These are phyloP conservation scores for Suhomyces anneliseae DNA, from an alignment of 1,139 yeast species.

Conservation along the genomic window DNA sequence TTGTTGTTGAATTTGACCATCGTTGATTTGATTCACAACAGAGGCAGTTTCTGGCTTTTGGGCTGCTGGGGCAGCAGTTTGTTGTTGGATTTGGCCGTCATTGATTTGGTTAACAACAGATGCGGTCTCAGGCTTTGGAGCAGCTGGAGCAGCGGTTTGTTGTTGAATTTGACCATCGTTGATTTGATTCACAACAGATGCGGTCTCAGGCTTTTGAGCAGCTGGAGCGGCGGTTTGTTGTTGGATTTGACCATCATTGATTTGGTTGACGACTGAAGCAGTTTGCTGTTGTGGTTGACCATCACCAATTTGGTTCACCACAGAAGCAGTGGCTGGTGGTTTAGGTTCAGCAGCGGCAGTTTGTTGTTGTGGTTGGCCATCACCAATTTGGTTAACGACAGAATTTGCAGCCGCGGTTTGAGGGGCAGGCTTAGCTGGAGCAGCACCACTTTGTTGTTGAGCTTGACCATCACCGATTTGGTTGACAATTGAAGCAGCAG, in stretches of 20 bases:
- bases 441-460: slow-evolving; percentile 38
- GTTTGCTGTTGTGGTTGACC: slow-evolving; percentile 41
- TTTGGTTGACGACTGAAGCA: slow-evolving; percentile 33
- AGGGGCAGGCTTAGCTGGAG: slow-evolving; percentile 32
- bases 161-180: slow-evolving; percentile 45
- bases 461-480: slow-evolving; percentile 44
- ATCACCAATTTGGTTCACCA: slow-evolving; percentile 41
- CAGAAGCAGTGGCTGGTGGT: slow-evolving; percentile 8
- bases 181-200: slow-evolving; percentile 28
- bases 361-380: slow-evolving; percentile 40
- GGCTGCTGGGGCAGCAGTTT: slow-evolving; percentile 17
- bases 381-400: slow-evolving; percentile 36
- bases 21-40: too few relatives aligned
- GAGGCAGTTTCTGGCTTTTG: slow-evolving; percentile 8
- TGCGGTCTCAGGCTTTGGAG: slow-evolving; percentile 22
- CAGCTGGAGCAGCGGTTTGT: slow-evolving; percentile 31
- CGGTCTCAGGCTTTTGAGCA: slow-evolving; percentile 16
- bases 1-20: too few relatives aligned
- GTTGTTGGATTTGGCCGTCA: slow-evolving; percentile 55
- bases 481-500: slow-evolving; percentile 14
- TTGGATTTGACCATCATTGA: slow-evolving; percentile 39
- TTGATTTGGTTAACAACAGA: slow-evolving; percentile 36
- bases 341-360: slow-evolving; percentile 17
- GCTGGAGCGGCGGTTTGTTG: slow-evolving; percentile 28
- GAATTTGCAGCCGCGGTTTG: slow-evolving; percentile 29